These are phyloP conservation scores for Alternaria rosae DNA, from an alignment of 2,329 filamentous ascomycete genomes.

Conservation along the genomic window DNA sequence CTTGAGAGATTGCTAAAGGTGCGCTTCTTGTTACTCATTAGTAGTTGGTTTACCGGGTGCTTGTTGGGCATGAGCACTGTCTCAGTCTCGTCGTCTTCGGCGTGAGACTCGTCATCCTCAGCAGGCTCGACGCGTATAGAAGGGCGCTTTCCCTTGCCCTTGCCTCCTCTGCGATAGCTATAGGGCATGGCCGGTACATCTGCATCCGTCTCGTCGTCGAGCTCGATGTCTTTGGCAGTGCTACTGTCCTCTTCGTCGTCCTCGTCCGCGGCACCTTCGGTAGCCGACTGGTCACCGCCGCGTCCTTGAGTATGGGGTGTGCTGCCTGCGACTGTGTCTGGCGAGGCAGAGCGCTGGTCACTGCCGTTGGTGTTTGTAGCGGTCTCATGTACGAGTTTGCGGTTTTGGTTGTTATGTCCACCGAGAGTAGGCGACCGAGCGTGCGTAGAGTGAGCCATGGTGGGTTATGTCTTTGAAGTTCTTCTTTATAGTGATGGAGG, in stretches of 20 bases:
- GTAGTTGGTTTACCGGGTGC: constrained; percentile 36
- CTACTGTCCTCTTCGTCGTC: constrained; percentile 48
- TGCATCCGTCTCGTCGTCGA: constrained; percentile 48
- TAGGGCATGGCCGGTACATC: constrained; percentile 45
- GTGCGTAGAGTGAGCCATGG: constrained; percentile 41
- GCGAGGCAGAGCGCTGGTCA: constrained; percentile 29
- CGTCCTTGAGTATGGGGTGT: constrained; percentile 32
- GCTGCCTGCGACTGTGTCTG: constrained; percentile 28
- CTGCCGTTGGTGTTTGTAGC: constrained; percentile 29
- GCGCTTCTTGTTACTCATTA: constrained; percentile 48
- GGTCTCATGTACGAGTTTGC: constrained; percentile 36
- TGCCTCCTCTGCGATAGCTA: constrained; percentile 41
- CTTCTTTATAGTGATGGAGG: constrained; percentile 8
- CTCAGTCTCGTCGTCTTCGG: constrained; percentile 43
- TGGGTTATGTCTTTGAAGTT: constrained; percentile 8
- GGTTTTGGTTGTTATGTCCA: constrained; percentile 41
- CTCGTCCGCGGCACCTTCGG: constrained; percentile 41
- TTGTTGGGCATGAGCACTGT: constrained; percentile 34
- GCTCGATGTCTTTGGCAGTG: constrained; percentile 36
- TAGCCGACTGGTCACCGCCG: constrained; percentile 36
- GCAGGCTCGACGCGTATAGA: constrained; percentile 46
- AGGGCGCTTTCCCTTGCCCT: constrained; percentile 47
- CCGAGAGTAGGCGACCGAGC: constrained; percentile 34
- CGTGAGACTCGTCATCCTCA: constrained; percentile 39
- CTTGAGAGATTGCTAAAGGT: constrained; percentile 51